A percentile compares a stretch with the other conserved stretches of the same genome.
Evolutionary conservation across 148 eudicot genomes (phyloP).

Genomic region (Nepenthes mirabilis): DNA sequence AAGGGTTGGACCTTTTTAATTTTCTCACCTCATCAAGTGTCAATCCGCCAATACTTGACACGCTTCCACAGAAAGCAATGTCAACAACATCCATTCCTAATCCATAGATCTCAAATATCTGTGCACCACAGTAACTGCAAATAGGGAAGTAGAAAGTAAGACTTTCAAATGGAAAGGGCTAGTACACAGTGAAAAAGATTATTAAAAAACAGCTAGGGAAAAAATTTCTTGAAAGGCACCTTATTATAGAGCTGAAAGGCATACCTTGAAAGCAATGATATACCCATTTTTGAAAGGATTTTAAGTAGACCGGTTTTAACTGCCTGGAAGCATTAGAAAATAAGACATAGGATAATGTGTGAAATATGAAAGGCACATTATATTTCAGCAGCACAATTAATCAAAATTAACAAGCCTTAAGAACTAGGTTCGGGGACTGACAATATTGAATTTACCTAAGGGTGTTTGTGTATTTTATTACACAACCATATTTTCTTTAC

Average conservation of each 20-base stretch:
- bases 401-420: too few relatives aligned
- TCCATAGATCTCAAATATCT: constrained; percentile 96
- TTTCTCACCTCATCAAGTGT: constrained; percentile 85
- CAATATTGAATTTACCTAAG: too few relatives aligned
- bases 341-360: background rate
- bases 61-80: constrained; percentile 83
- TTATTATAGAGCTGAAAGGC: constrained; percentile 3
- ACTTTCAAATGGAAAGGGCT: constrained; percentile 1
- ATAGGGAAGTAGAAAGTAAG: constrained; percentile 6
- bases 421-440: too few relatives aligned
- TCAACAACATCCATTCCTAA: constrained; percentile 84
- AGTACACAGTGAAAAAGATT: background rate
- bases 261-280: constrained; percentile 96
- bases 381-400: too few relatives aligned
- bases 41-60: constrained; percentile 81
- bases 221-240: background rate
- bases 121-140: constrained; percentile 94
- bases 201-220: background rate
- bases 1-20: too few relatives aligned
- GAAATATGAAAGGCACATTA: too few relatives aligned
- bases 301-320: constrained; percentile 77
- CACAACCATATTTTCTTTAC: too few relatives aligned
- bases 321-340: constrained; percentile 37
- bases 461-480: too few relatives aligned
- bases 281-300: constrained; percentile 98